Base-by-base conservation (phyloP, 352 stramenopile genomes). In the Pythium chondricola region DNA sequence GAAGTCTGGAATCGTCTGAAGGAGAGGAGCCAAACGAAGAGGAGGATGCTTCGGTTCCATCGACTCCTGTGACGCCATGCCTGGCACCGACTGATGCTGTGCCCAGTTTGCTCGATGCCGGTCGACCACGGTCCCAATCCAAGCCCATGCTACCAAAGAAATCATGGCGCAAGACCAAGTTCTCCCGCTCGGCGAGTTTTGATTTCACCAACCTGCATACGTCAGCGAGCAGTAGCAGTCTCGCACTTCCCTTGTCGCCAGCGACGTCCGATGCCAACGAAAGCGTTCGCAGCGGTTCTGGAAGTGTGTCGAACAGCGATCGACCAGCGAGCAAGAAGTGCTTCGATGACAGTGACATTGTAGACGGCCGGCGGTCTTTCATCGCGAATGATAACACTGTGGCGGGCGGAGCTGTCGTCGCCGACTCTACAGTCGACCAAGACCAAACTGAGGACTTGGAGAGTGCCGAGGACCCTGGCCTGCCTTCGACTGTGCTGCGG, bases 271-370 rank as follows among this genome's bases (percentile, higher is more conserved):
- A 59, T n/a, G 50, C 44, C 4, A 50, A 39, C 18, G 57, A 60
- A 9, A 64, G 47, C 33, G 42, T 52, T 2, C 14, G 29, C 6
- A 52, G 46, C 13, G 50, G 42, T 13, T 16, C 42, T 18, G 43
- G 48, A 2, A 52, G 42, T n/a, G 21, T 52, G 1, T 63, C 56
- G 1, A 63, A 31, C 25, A 22, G 32, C 16, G 39, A 58, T 40
- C 52, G 61, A 4, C 57, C 57, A 6, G 64, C 49, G 16, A 80
- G 69, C 38, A 71, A 72, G 36, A 85, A 85, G 32, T 82, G 70
- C 10, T 90, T 90, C 61, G 79, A 90, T 55, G 79, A 90, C 52
- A 90, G 75, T 44, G 79, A 90, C 44, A 90, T 90, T 37, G 75
- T 90, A 21, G 75, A 88, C 52, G 60, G 58, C 48, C 36, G 48